Base-by-base conservation (phyloP, 148 eudicot genomes). In the Fagopyrum esculentum region DNA sequence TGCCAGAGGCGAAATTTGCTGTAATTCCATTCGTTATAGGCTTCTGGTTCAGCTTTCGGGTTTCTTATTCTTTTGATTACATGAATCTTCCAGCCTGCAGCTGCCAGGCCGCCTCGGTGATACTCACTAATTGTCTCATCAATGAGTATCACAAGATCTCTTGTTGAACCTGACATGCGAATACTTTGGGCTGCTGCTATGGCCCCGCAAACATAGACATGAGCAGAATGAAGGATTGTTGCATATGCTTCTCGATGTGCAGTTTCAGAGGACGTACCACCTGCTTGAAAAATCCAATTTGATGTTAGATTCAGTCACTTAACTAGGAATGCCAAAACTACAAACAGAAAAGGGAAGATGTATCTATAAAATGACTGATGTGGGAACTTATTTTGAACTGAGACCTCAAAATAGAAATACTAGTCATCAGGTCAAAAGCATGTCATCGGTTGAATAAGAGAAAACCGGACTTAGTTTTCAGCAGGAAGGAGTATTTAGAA, bases 41-140 rank as follows among this genome's bases (percentile, higher is more conserved):
- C 55, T 46, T 61, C 78, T 45, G 44, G 71, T 47, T 75, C 57
- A 2, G 78, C 78, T 61, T 64, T 63, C 3, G 78, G 78, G 72
- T 66, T 63, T 43, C 78, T 64, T 35, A 75, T 75, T 66, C 78
- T 63, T 63, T 63, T 50, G 57, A 66, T 75, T 47, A 30, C 11
- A 30, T 75, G 72, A 13, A 75, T 75, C 40, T 75, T 75, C 78
- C 78, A 75, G 44, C 78, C 78, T 11, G 78, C 72, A 12, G 78
- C 54, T 49, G 47, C 45, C 13, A 75, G 54, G 45, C 78, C 73
- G 17, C 6, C 72, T 46, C 45, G 64, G 56, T 64, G 72, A 63
- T 75, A 48, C 40, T 49, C 72, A n/a, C 57, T 63, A 72, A 75
- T 75, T 45, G 78, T 46, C 3, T 46, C 57, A 40, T 75, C 78